Evolutionary conservation across 805 yeast genomes (phyloP).

Genomic region (Ogataea wickerhamii): DNA sequence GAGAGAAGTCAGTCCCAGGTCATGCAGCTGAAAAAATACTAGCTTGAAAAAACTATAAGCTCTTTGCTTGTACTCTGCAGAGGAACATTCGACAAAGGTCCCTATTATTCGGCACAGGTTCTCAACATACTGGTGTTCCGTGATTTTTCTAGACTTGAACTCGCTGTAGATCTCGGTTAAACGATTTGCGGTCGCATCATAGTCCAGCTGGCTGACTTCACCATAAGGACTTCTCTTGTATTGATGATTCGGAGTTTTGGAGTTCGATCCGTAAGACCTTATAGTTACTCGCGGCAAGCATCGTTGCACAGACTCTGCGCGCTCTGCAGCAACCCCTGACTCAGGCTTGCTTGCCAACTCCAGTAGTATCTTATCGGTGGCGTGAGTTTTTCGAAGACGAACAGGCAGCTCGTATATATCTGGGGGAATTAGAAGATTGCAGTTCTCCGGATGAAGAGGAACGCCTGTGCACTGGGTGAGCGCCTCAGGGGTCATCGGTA

Average conservation of each 20-base stretch:
- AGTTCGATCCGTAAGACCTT: not conserved
- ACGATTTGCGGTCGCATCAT: not conserved
- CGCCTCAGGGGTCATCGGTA: conserved; percentile 23
- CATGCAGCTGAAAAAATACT: conserved; percentile 18
- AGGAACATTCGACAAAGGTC: conserved; percentile 3
- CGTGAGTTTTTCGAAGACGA: not conserved
- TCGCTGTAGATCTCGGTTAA: not conserved
- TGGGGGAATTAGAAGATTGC: conserved; percentile 10
- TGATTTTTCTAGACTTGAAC: not conserved
- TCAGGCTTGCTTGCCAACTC: conserved; percentile 1
- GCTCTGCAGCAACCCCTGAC: not conserved
- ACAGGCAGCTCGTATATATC: conserved; percentile 8
- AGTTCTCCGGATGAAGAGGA: conserved; percentile 11
- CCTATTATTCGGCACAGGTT: conserved; percentile 4
- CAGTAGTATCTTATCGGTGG: not conserved
- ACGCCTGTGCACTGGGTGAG: conserved; percentile 16
- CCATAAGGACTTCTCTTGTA: conserved; percentile 4
- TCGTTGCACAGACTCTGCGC: not conserved
- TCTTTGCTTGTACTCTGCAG: conserved; percentile 4
- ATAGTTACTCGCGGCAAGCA: not conserved
- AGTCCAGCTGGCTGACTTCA: not conserved
- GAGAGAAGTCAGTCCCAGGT: conserved; percentile 7
- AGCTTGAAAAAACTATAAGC: conserved; percentile 9
- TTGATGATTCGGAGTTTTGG: not conserved
- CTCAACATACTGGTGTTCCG: conserved; percentile 6